Conservation (phyloP, 2,329 filamentous ascomycete genomes). For the Pseudogymnoascus sp. region DNA sequence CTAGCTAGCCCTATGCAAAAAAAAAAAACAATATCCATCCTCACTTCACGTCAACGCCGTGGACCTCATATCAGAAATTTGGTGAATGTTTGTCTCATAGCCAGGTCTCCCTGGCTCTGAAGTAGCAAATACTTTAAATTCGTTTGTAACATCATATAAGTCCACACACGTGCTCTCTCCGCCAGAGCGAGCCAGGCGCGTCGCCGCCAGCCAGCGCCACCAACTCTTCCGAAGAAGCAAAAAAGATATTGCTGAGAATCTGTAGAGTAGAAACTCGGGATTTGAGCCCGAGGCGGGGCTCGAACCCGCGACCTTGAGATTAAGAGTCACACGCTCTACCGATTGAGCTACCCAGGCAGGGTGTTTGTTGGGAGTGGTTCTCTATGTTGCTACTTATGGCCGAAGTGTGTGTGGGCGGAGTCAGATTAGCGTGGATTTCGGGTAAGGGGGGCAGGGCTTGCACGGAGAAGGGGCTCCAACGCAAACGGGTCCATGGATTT, state of each 20-base stretch:
- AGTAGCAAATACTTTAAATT: constrained; percentile 99
- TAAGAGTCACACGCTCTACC: constrained; percentile 65
- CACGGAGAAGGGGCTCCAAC: background rate
- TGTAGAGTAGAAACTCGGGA: constrained; percentile 4
- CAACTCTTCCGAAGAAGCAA: background rate
- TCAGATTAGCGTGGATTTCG: background rate
- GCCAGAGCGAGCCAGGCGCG: too few relatives aligned
- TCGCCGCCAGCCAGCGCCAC: too few relatives aligned
- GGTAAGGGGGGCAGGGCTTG: background rate
- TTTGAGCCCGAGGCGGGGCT: constrained; percentile 7
- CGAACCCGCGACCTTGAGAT: constrained; percentile 7
- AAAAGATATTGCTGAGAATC: constrained; percentile 1
- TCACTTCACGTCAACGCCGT: too few relatives aligned
- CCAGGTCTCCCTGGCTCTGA: constrained; percentile 80
- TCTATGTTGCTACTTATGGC: background rate
- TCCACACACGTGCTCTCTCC: background rate
- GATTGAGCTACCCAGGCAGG: constrained; percentile 49
- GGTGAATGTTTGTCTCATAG: constrained; percentile 98
- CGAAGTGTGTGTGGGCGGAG: background rate
- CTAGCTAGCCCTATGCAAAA: too few relatives aligned
- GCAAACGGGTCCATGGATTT: background rate
- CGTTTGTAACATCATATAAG: constrained; percentile 46
- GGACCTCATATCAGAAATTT: constrained; percentile 58
- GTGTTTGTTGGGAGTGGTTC: background rate
- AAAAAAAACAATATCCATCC: too few relatives aligned